Percentiles rank a stretch among this genome's conserved stretches.
Conservation (phyloP, 2,329 filamentous ascomycete genomes). For the Colletotrichum spaethianum region DNA sequence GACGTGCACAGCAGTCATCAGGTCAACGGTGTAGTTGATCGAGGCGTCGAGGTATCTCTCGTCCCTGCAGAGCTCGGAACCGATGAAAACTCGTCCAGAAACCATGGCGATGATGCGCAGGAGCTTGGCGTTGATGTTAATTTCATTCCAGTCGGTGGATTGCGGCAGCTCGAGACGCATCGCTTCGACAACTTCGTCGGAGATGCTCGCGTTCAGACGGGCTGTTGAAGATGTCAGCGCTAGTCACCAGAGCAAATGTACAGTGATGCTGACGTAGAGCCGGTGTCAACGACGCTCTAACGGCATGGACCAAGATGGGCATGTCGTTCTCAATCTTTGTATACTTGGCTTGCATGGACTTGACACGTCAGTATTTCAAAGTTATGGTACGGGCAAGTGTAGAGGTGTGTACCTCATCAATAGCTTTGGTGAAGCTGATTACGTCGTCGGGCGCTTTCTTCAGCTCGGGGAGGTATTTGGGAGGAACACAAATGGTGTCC, state of each 20-base stretch:
- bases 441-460: conserved; percentile 50
- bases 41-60: conserved; percentile 61
- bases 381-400: not conserved
- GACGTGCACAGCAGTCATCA: conserved; percentile 42
- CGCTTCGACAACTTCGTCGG: conserved; percentile 52
- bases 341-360: conserved; percentile 52
- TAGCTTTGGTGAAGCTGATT: conserved; percentile 48
- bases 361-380: not conserved
- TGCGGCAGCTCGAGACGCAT: conserved; percentile 53
- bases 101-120: conserved; percentile 62
- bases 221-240: conserved; percentile 27
- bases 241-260: not conserved
- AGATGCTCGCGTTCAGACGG: conserved; percentile 52
- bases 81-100: conserved; percentile 63
- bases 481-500: conserved; percentile 48
- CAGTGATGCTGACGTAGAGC: conserved; percentile 46
- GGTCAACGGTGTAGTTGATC: conserved; percentile 57
- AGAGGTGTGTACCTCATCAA: conserved; percentile 43
- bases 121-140: conserved; percentile 57
- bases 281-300: conserved; percentile 53
- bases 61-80: conserved; percentile 59
- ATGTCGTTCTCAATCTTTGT: conserved; percentile 47
- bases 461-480: conserved; percentile 50
- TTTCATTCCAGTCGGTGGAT: conserved; percentile 56
- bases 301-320: conserved; percentile 46